phyloP scores from a whole-genome alignment of 176 grass and related monocot species.

The Miscanthus lutarioriparius region DNA sequence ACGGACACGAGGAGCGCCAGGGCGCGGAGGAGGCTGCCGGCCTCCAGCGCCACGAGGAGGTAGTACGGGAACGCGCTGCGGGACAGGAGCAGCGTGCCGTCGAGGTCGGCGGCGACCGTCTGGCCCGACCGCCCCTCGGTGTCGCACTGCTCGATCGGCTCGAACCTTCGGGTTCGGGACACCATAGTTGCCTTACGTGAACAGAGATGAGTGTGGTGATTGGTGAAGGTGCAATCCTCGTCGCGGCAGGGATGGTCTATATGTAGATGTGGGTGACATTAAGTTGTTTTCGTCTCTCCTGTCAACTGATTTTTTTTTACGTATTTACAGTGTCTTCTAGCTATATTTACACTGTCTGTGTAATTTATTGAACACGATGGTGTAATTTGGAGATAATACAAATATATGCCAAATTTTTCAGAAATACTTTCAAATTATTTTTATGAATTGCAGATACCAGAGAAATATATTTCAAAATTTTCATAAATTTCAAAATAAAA shows the following conservation, averaged over 20 bases:
- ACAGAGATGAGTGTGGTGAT: not conserved
- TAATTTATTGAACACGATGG: too few species aligned
- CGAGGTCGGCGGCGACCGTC: constrained; percentile 72
- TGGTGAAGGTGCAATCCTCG: not conserved
- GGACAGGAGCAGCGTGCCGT: constrained; percentile 80
- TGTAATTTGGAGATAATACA: too few species aligned
- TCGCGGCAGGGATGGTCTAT: not conserved
- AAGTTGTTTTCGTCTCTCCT: too few species aligned
- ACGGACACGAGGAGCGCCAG: constrained; percentile 51
- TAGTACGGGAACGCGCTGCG: constrained; percentile 85
- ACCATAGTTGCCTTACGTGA: constrained; percentile 5
- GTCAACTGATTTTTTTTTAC: too few species aligned
- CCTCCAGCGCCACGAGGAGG: constrained; percentile 79
- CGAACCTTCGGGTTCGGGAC: constrained; percentile 39
- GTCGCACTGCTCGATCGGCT: constrained; percentile 54
- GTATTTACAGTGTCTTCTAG: too few species aligned
- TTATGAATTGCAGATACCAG: too few species aligned
- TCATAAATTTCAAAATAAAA: too few species aligned
- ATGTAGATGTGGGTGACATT: too few species aligned
- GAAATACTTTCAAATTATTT: too few species aligned
- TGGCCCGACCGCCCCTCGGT: constrained; percentile 54
- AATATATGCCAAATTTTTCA: too few species aligned
- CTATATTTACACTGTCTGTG: too few species aligned
- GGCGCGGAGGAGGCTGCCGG: constrained; percentile 66
- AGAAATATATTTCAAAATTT: too few species aligned